phyloP scores from a whole-genome alignment of 805 yeast species.

The Cyberlindnera galapagoensis region DNA sequence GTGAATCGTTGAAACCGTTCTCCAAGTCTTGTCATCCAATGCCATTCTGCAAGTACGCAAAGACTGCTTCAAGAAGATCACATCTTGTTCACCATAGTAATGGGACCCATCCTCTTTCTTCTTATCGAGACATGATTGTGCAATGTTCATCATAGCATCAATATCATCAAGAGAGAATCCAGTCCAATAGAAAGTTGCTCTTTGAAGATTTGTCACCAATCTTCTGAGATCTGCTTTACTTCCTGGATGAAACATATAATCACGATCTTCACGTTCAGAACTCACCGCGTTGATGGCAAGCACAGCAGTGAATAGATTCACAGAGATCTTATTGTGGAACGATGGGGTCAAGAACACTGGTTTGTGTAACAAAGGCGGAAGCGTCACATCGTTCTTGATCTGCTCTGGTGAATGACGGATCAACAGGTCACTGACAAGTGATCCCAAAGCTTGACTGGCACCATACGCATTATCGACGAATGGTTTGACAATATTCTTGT shows the following conservation, averaged over 20 bases:
- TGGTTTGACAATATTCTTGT: constrained; percentile 39
- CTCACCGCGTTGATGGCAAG: constrained; percentile 69
- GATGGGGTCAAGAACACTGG: constrained; percentile 59
- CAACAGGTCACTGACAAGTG: constrained; percentile 40
- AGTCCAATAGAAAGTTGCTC: constrained; percentile 71
- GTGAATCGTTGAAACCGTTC: constrained; percentile 49
- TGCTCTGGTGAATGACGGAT: constrained; percentile 52
- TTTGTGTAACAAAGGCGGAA: constrained; percentile 54
- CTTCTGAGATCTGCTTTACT: constrained; percentile 49
- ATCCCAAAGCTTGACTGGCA: constrained; percentile 33
- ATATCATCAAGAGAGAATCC: constrained; percentile 60
- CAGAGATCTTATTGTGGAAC: constrained; percentile 50
- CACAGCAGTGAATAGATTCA: constrained; percentile 60
- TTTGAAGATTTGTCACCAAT: constrained; percentile 53
- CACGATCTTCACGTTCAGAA: constrained; percentile 59
- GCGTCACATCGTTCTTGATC: constrained; percentile 45
- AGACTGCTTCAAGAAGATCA: constrained; percentile 35
- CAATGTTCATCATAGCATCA: constrained; percentile 42
- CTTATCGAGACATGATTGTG: constrained; percentile 39
- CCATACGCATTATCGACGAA: constrained; percentile 35
- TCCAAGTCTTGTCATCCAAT: constrained; percentile 48
- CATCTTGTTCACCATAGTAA: constrained; percentile 34
- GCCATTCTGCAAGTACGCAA: constrained; percentile 42
- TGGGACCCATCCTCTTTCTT: constrained; percentile 22
- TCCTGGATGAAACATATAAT: constrained; percentile 63